Evolutionary conservation across 2,329 filamentous ascomycete species (phyloP), one percentile per base, ranked within the genome.

Genomic region (Fusarium cicatricum): DNA sequence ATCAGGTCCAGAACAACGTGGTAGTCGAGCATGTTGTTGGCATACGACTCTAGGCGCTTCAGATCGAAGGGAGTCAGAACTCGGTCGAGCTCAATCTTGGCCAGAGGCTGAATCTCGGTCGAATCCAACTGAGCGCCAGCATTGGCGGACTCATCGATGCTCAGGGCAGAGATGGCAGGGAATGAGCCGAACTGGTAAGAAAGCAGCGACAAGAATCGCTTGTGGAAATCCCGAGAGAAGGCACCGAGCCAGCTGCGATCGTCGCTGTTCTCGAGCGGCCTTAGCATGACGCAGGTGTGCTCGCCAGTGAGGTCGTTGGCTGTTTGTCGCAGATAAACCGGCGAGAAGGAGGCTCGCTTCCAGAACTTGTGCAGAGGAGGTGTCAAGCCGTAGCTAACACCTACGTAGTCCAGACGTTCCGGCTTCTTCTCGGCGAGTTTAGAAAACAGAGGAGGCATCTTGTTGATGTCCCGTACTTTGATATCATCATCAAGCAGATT

Each of bases 271-370:
- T 85, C 82, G 7, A 99, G 82, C 2, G 92, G 90, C 52, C 92
- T 87, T 42, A 99, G 83, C 96, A 99, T 99, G 23, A 99, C 94
- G 72, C 92, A 97, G 0, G 95, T 97, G 73, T 99, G 95, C 76
- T 99, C 95, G 50, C 95, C 95, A 0, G 96, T 99, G 39, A 99
- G 82, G 52, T 98, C 95, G 72, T 98, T 99, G 45, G 95, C 83
- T 3, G 96, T 99, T 78, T 99, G 95, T 29, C 95, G 86, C 12
- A 99, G 83, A 70, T 99, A 99, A 1, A 99, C 91, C 0, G 95
- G 95, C 2, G 88, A 86, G 73, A 97, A 99, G 1, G 82, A 82
- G 14, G 90, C 86, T 31, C 90, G 89, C 77, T 97, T 97, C 95
- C 95, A 99, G 81, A 99, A 99, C 71, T 91, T 96, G 78, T 97